Base-by-base conservation (phyloP, 352 stramenopile genomes). In the Pythium aquatile region DNA sequence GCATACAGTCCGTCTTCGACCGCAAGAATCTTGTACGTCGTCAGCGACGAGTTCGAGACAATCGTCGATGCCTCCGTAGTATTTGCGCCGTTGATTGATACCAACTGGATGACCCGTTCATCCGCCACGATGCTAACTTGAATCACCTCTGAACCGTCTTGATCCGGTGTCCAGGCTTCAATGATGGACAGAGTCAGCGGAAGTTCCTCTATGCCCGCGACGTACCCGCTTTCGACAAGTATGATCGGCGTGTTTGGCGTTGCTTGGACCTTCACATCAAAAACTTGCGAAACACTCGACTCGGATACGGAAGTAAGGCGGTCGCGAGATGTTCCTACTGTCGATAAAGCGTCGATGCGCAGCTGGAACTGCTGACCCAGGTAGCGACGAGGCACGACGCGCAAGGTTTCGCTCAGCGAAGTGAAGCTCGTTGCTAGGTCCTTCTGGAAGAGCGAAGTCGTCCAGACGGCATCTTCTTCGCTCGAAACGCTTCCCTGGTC, bases 91-190 rank as follows among this genome's bases (percentile, higher is more conserved):
- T 51, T n/a, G 8, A 61, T 37, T 16, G 40, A 48, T 3, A n/a
- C 59, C 30, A 70, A 28, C 11, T 55, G 35, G 2, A 70, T 14
- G 1, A 48, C 6, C 0, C 55, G 24, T 37, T 29, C 17, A 35
- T 70, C 53, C 8, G 65, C 39, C 1, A 56, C 16, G 3, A 65
- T 47, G 26, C 32, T 54, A 14, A 85, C 49, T 33, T 85, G 74
- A 28, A 88, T 75, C 5, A 75, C 66, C 53, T 87, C 78, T 0
- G 79, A 88, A 5, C 74, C 77, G 49, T 85, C 79, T 14, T 49
- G 39, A 20, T 88, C 79, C 0, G 77, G 65, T 4, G 79, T 82
- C 8, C 66, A 74, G 0, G 72, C 79, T 26, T 76, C 70, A 2
- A 74, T 13, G 13, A 88, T 75, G 11, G 42, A 63, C 13, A 88